phyloP scores from a whole-genome alignment of 768 basidiomycete species.

The Ramaria rubella region DNA sequence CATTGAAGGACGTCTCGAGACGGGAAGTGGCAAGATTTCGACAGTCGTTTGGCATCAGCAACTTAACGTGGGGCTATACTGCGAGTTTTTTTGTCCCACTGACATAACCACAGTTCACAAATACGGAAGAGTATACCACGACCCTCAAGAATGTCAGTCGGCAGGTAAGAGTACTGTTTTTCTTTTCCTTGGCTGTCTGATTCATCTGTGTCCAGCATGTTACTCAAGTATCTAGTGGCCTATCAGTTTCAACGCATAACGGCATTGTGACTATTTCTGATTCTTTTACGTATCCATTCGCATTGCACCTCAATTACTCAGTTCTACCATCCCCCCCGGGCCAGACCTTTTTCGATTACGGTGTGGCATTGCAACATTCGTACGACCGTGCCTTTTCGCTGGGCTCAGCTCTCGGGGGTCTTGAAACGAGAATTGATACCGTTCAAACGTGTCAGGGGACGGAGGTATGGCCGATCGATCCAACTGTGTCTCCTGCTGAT shows the following conservation, averaged over 20 bases:
- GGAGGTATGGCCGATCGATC: background rate
- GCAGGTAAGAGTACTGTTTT: background rate
- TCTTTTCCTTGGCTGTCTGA: background rate
- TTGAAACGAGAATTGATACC: background rate
- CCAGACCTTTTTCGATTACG: background rate
- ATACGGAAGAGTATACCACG: background rate
- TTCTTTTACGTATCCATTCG: background rate
- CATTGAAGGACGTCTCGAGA: constrained; percentile 1
- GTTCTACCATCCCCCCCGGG: background rate
- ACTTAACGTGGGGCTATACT: background rate
- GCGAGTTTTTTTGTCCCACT: background rate
- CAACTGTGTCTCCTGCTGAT: background rate
- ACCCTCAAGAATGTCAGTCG: background rate
- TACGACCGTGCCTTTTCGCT: background rate
- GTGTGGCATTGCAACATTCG: background rate
- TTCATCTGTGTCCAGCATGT: background rate
- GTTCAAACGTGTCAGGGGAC: background rate
- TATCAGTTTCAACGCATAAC: background rate
- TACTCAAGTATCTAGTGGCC: background rate
- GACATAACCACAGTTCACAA: background rate
- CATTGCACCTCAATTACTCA: background rate
- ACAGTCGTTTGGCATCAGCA: background rate
- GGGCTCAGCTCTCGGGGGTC: background rate
- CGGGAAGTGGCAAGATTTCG: constrained; percentile 3
- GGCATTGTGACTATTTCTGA: background rate